phyloP scores from a whole-genome alignment of 768 basidiomycete species.

The Tylopilus intermedius region DNA sequence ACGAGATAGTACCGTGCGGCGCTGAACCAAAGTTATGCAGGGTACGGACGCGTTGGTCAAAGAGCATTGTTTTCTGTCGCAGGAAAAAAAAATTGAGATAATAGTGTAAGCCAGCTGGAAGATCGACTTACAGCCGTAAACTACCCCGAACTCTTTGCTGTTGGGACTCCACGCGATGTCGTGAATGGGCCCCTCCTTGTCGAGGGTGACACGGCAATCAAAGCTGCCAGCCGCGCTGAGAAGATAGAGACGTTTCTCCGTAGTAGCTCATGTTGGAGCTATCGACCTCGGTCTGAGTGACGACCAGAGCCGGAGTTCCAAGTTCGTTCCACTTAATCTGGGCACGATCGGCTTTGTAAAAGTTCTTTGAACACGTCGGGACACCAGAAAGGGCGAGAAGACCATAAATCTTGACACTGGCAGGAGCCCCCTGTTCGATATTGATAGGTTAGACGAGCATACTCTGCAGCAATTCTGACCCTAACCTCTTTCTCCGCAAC shows the following conservation, averaged over 20 bases:
- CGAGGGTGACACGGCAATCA: slow-evolving; percentile 81
- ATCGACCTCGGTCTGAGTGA: slow-evolving; percentile 96
- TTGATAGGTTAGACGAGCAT: background rate
- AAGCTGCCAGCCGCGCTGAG: slow-evolving; percentile 90
- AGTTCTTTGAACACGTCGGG: slow-evolving; percentile 87
- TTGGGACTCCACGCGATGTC: slow-evolving; percentile 96
- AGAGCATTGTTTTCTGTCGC: slow-evolving; percentile 75
- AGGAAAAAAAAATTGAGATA: background rate
- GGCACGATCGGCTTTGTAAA: slow-evolving; percentile 92
- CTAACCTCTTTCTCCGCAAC: slow-evolving; percentile 87
- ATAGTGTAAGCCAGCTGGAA: background rate
- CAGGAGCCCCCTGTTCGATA: slow-evolving; percentile 71
- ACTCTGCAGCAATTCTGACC: background rate
- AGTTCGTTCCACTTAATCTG: slow-evolving; percentile 95
- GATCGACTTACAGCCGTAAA: slow-evolving; percentile 82
- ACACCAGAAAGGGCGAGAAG: slow-evolving; percentile 52
- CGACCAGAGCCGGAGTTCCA: slow-evolving; percentile 84
- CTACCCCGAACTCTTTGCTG: slow-evolving; percentile 93
- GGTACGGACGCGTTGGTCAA: slow-evolving; percentile 84
- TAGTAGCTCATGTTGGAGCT: slow-evolving; percentile 97
- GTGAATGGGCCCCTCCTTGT: slow-evolving; percentile 97
- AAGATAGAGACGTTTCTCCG: slow-evolving; percentile 92
- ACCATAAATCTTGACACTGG: slow-evolving; percentile 79
- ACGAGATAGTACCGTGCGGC: slow-evolving; percentile 76
- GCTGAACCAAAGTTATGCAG: slow-evolving; percentile 67